Evolutionary conservation across 106 monocot species (phyloP), one percentile per base, ranked within the genome.

Genomic region (Dendrobium catenatum): DNA sequence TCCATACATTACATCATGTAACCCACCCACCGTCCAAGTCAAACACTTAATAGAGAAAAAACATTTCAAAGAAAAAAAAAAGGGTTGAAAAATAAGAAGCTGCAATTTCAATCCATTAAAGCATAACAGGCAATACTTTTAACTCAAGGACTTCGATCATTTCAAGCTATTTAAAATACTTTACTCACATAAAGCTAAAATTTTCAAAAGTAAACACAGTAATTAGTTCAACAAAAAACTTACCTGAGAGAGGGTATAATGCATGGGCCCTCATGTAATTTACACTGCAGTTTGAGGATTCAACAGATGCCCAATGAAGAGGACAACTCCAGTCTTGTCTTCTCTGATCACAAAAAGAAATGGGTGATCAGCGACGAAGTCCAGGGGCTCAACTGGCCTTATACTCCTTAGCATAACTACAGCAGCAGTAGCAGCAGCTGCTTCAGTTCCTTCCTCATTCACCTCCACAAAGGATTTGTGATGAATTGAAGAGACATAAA

Each of bases 401-500:
- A 49, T 10, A 17, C 82, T 78, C 61, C 81, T 86, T 4, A 85
- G 15, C 43, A 17, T 29, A 33, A 90, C 79, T 55, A 88, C 86
- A 51, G 85, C 94, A 55, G 88, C 91, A 75, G 86, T 70, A 79
- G 95, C 89, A 77, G 84, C 88, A 47, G 92, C 87, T 15, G 92
- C 95, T 77, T 95, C 95, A 20, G 90, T 92, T 82, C 92, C 95
- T 88, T 90, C 92, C 86, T 95, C 95, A 29, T 90, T 92, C 26
- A 95, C 89, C 75, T 89, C 92, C 29, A 95, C 55, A 86, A 92
- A 87, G 2, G 92, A 81, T 76, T 93, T 93, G 77, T 95, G 92
- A 29, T 81, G 82, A 72, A 95, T 82, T n/a, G 79, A 80, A 27
- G 87, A 89, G 9, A 95, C 85, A 51, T 6, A 82, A 6, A 93